A percentile compares a stretch with the other conserved stretches of the same genome.
These are phyloP conservation scores for Phaeosphaeria sp. DNA, from an alignment of 2,329 filamentous ascomycete species.

Conservation along the genomic window DNA sequence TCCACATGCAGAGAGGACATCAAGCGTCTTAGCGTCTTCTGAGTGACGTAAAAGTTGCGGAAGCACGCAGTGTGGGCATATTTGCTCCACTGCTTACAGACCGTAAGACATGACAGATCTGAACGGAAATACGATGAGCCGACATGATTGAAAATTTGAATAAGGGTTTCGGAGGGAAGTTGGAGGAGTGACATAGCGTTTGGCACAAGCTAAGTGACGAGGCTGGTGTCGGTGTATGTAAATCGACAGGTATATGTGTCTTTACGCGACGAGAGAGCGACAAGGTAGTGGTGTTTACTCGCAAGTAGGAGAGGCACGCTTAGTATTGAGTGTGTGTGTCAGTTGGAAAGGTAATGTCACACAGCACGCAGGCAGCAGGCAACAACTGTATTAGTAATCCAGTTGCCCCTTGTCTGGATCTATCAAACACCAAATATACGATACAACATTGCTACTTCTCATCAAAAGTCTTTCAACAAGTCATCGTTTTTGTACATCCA, in stretches of 20 bases:
- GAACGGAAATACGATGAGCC: slow-evolving; percentile 28
- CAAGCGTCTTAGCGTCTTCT: slow-evolving; percentile 23
- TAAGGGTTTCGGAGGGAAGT: slow-evolving; percentile 26
- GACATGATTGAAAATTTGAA: slow-evolving; percentile 25
- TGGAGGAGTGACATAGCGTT: slow-evolving; percentile 25
- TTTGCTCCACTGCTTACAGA: slow-evolving; percentile 29
- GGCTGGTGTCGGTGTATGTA: slow-evolving; percentile 9
- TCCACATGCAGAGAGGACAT: slow-evolving; percentile 24
- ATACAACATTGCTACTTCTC: too few relatives aligned
- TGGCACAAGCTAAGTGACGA: slow-evolving; percentile 19
- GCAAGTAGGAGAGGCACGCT: background rate
- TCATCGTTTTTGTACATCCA: too few relatives aligned
- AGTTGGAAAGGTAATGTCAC: too few relatives aligned
- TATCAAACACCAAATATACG: too few relatives aligned
- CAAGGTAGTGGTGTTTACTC: background rate
- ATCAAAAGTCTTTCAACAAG: too few relatives aligned
- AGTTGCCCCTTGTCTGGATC: too few relatives aligned
- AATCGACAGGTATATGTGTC: background rate
- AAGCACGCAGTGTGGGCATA: slow-evolving; percentile 26
- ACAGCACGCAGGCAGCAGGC: too few relatives aligned
- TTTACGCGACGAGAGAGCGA: too few relatives aligned
- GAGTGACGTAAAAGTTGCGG: slow-evolving; percentile 22
- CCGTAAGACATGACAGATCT: slow-evolving; percentile 26
- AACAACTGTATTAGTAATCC: too few relatives aligned
- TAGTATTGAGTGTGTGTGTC: background rate